A percentile compares a stretch with the other conserved stretches of the same genome.
Conservation (phyloP, 306 rosid genomes). For the Senna tora region DNA sequence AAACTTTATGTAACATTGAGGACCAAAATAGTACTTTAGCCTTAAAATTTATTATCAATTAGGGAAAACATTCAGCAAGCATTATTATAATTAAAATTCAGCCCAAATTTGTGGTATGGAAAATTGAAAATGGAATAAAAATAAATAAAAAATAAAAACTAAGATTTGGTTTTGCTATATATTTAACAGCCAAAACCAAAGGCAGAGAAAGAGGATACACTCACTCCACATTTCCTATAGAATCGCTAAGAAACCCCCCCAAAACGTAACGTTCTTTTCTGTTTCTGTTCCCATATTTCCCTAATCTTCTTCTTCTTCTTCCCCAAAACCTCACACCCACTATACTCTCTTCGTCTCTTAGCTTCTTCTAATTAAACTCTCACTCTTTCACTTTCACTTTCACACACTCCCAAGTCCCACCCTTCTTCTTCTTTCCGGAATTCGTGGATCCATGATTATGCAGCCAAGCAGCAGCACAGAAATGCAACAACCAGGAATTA, state of each 20-base stretch:
- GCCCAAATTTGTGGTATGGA: too few species aligned
- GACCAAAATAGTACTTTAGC: too few species aligned
- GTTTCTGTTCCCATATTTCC: too few species aligned
- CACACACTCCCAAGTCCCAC: background rate
- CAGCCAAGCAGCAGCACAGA: constrained; percentile 67
- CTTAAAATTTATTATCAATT: too few species aligned
- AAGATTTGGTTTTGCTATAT: background rate
- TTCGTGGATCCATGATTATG: constrained; percentile 41
- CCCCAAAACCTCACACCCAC: too few species aligned
- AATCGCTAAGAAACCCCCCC: background rate
- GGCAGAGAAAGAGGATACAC: background rate
- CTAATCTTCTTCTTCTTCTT: background rate
- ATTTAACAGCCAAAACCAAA: background rate
- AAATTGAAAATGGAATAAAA: too few species aligned
- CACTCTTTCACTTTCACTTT: background rate
- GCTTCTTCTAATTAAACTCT: background rate
- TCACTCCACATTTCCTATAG: background rate
- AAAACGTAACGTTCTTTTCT: background rate
- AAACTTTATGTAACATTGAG: too few species aligned
- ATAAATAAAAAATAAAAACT: background rate
- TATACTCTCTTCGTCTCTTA: too few species aligned
- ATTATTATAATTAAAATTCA: too few species aligned
- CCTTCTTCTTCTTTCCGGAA: background rate
- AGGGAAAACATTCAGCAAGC: too few species aligned
- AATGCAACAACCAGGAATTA: constrained; percentile 70